These are phyloP conservation scores for Exidia glandulosa DNA, from an alignment of 768 basidiomycete genomes.

Conservation along the genomic window DNA sequence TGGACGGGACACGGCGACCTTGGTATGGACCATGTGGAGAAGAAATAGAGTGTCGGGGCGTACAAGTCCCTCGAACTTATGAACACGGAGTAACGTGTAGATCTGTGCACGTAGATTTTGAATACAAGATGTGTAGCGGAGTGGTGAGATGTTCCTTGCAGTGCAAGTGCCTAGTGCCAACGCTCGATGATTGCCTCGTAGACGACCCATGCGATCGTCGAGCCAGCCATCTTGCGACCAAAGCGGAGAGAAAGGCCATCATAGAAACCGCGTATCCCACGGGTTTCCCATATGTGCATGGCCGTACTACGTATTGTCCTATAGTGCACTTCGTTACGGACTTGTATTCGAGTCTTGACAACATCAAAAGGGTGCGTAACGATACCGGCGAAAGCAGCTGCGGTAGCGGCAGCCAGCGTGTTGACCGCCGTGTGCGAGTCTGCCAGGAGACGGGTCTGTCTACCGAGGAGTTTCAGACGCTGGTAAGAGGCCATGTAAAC, in stretches of 20 bases:
- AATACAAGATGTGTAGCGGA: no score
- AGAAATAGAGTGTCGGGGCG: no score
- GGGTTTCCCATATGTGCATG: conserved; percentile 64
- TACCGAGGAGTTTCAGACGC: conserved; percentile 55
- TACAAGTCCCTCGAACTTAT: no score
- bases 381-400: conserved; percentile 75
- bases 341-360: conserved; percentile 92
- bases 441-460: conserved; percentile 34
- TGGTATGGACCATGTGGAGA: neutral
- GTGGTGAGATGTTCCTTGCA: no score
- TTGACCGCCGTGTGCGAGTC: conserved; percentile 34
- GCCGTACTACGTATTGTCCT: conserved; percentile 58
- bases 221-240: conserved; percentile 76
- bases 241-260: conserved; percentile 77
- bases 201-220: conserved; percentile 86
- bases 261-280: conserved; percentile 71
- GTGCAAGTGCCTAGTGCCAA: no score
- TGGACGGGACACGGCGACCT: neutral
- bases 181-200: conserved; percentile 58
- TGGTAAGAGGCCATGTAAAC: conserved; percentile 85
- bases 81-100: no score
- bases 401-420: conserved; percentile 59
- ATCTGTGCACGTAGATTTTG: no score
- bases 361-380: conserved; percentile 91
- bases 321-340: conserved; percentile 68